Conservation (phyloP, 257 asterid species). For the Plantago elongata region DNA sequence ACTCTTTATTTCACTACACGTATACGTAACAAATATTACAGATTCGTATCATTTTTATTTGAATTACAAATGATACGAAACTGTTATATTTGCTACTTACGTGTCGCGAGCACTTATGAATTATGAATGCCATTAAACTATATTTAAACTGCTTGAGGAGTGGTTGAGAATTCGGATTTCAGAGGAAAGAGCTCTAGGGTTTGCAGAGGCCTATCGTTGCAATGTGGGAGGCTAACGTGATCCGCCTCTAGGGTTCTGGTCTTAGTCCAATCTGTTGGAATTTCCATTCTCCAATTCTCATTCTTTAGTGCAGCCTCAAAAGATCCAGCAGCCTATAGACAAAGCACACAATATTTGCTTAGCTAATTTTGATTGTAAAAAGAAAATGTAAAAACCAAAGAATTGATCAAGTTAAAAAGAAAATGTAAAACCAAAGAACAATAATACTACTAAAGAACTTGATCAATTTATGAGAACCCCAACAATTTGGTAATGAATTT, state of each 20-base stretch:
- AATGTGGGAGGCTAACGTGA: slow-evolving; percentile 31
- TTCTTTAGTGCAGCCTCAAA: slow-evolving; percentile 16
- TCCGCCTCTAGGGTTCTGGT: slow-evolving; percentile 27
- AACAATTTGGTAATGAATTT: no score
- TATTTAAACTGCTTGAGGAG: not conserved
- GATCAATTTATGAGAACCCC: no score
- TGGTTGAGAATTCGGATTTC: slow-evolving; percentile 13
- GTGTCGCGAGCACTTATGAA: not conserved
- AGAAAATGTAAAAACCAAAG: no score
- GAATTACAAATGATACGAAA: not conserved
- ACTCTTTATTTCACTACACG: not conserved
- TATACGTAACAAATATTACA: not conserved
- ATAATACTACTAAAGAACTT: no score
- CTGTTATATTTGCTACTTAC: not conserved
- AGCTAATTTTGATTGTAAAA: no score
- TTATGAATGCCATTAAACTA: not conserved
- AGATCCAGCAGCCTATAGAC: slow-evolving; percentile 22
- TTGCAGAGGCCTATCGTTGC: slow-evolving; percentile 45
- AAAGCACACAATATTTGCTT: no score
- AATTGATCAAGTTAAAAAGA: no score
- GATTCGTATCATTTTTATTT: not conserved
- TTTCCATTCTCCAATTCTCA: slow-evolving; percentile 35
- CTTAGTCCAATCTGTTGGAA: slow-evolving; percentile 31
- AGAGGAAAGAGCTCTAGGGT: slow-evolving; percentile 83
- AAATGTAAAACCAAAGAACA: no score